These are phyloP conservation scores for Cordyceps sp. DNA, from an alignment of 2,329 filamentous ascomycete genomes.

Conservation along the genomic window DNA sequence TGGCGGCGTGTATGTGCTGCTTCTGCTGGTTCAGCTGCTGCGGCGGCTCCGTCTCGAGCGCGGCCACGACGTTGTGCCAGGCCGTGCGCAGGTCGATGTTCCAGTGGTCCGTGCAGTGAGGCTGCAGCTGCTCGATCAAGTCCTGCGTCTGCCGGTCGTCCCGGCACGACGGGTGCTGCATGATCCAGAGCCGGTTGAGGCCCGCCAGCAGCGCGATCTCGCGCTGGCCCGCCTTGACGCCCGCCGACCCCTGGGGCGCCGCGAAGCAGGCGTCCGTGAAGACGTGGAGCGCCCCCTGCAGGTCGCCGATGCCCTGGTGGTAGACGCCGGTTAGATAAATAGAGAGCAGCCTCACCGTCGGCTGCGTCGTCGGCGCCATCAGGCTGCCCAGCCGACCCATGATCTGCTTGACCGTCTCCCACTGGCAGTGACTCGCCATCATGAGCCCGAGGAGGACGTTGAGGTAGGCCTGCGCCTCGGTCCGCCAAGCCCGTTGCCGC, in stretches of 20 bases:
- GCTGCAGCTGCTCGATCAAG: conserved; percentile 49
- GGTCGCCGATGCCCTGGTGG: conserved; percentile 58
- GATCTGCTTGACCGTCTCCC: conserved; percentile 43
- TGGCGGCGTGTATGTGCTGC: conserved; percentile 55
- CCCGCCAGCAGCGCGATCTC: conserved; percentile 50
- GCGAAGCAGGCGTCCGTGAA: conserved; percentile 47
- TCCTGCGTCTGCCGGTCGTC: conserved; percentile 40
- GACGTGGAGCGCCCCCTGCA: conserved; percentile 47
- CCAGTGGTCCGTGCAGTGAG: conserved; percentile 49
- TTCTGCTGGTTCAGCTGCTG: conserved; percentile 63
- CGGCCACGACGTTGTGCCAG: conserved; percentile 59
- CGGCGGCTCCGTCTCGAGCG: conserved; percentile 42
- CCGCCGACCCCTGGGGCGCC: conserved; percentile 18
- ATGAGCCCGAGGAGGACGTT: conserved; percentile 56
- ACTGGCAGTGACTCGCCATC: conserved; percentile 54
- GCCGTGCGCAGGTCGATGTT: conserved; percentile 65
- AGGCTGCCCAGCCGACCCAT: conserved; percentile 34
- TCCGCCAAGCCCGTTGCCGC: conserved; percentile 45
- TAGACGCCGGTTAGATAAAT: conserved; percentile 63
- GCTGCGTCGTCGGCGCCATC: conserved; percentile 21
- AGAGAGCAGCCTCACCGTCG: conserved; percentile 29
- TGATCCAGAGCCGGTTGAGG: conserved; percentile 56
- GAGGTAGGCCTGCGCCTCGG: conserved; percentile 49
- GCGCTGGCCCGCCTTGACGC: conserved; percentile 33
- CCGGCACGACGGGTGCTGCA: conserved; percentile 42